Base-by-base conservation (phyloP, 129 eudicot species). In the Centaurea solstitialis region DNA sequence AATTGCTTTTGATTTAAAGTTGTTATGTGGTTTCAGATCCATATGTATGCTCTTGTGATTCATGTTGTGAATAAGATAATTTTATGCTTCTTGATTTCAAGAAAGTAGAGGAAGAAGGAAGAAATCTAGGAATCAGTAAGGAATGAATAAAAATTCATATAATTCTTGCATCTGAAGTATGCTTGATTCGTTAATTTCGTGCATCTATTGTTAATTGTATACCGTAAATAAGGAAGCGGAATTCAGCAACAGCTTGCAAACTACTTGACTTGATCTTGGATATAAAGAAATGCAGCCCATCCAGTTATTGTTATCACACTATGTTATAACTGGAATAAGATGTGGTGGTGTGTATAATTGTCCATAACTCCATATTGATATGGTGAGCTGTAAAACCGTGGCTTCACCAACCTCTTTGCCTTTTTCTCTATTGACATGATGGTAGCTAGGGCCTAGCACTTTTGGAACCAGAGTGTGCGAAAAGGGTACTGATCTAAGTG, bases 1-100 rank as follows among this genome's bases (percentile, higher is more conserved):
- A 24, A 15, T 20, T 37, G 71, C 21, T 76, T 43, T 76, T 7
- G 21, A 7, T 12, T 62, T 76, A 28, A 62, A 57, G 21, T 11
- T 37, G 53, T 76, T 35, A 38, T 76, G 79, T 0, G 7, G 73
- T 30, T 76, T 77, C 23, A n/a, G 64, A 77, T 77, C 61, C 45
- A 37, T 68, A 20, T 57, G 65, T 57, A 57, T 57, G 64, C 22
- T 17, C 47, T 13, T 21, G 7, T 38, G 47, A 7, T 13, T 76
- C 35, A 37, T 76, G 70, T 10, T 59, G 37, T 41, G 10, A 30
- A 4, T 75, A 57, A 37, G 5, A 39, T 77, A 24, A 77, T 65
- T 30, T 30, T 33, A 41, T 4, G 47, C 41, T 77, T 77, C n/a
- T 22, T 77, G 73, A 66, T 15, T 53, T 73, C 10, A 47, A 47